Percentiles rank a stretch among this genome's conserved stretches.
These are phyloP conservation scores for Ceratobasidium papillatum DNA, from an alignment of 1,284 basidiomycete species.

Conservation along the genomic window DNA sequence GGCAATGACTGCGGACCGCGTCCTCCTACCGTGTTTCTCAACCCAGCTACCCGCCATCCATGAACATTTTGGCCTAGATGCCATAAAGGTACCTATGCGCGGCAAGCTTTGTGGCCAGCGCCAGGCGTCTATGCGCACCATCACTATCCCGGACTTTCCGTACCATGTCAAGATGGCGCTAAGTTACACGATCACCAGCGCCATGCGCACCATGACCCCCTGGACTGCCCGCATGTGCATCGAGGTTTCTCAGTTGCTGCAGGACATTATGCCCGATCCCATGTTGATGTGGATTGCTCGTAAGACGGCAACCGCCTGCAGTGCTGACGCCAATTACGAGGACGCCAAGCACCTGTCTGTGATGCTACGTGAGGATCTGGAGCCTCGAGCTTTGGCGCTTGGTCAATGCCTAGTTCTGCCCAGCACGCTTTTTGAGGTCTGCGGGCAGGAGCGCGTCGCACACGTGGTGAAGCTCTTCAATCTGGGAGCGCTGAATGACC, in stretches of 20 bases:
- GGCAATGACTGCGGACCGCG: too few relatives aligned
- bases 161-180: too few relatives aligned
- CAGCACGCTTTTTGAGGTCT: slow-evolving; percentile 60
- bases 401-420: slow-evolving; percentile 58
- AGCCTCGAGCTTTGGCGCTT: slow-evolving; percentile 47
- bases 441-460: slow-evolving; percentile 55
- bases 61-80: too few relatives aligned
- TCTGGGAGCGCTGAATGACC: neutral
- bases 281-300: slow-evolving; percentile 56
- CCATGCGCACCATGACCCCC: too few relatives aligned
- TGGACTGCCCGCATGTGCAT: neutral
- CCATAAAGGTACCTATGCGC: too few relatives aligned
- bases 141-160: too few relatives aligned
- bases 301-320: slow-evolving; percentile 60
- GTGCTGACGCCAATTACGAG: slow-evolving; percentile 55
- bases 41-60: too few relatives aligned
- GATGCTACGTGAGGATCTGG: slow-evolving; percentile 57
- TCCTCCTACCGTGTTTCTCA: too few relatives aligned
- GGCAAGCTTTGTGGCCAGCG: too few relatives aligned
- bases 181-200: too few relatives aligned
- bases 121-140: too few relatives aligned
- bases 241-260: slow-evolving; percentile 51
- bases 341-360: slow-evolving; percentile 61
- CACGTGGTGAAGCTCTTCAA: slow-evolving; percentile 45
- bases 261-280: slow-evolving; percentile 56